Conservation (phyloP, 768 basidiomycete species). For the Lactarius tabidus region DNA sequence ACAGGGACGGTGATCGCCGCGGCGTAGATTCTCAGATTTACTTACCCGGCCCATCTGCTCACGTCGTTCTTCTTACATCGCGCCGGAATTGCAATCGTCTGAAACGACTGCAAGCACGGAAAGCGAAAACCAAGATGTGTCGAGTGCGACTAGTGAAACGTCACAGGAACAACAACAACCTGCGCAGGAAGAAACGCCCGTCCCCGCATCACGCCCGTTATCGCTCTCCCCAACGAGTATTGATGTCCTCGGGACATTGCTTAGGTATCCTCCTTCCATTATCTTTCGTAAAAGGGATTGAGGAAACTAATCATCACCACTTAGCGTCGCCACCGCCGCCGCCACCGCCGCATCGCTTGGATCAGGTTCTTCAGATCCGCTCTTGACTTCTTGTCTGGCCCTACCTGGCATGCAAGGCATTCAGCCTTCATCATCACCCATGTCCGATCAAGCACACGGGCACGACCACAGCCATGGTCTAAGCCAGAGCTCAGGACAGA, state of each 20-base stretch:
- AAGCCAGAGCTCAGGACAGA: background rate
- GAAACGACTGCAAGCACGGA: constrained; percentile 9
- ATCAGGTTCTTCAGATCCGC: constrained; percentile 64
- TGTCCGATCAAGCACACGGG: background rate
- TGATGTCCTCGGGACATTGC: constrained; percentile 75
- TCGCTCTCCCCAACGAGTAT: constrained; percentile 67
- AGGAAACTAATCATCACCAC: constrained; percentile 6
- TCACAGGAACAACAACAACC: background rate
- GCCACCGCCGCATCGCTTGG: constrained; percentile 82
- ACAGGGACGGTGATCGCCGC: constrained; percentile 7
- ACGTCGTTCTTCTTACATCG: constrained; percentile 23
- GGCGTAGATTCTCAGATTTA: constrained; percentile 18
- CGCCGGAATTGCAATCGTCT: constrained; percentile 16
- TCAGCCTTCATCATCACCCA: constrained; percentile 3
- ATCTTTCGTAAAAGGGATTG: constrained; percentile 4
- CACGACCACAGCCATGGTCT: background rate
- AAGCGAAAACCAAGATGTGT: constrained; percentile 12
- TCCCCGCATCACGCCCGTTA: constrained; percentile 21
- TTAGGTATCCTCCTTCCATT: constrained; percentile 53
- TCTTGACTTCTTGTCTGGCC: constrained; percentile 55
- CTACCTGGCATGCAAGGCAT: constrained; percentile 31
- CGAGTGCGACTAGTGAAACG: constrained; percentile 10
- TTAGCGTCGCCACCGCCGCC: constrained; percentile 82
- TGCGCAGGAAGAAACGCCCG: constrained; percentile 10
- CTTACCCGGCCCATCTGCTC: constrained; percentile 21